These are phyloP conservation scores for Marasmius oreades DNA, from an alignment of 1,284 basidiomycete species.

Conservation along the genomic window DNA sequence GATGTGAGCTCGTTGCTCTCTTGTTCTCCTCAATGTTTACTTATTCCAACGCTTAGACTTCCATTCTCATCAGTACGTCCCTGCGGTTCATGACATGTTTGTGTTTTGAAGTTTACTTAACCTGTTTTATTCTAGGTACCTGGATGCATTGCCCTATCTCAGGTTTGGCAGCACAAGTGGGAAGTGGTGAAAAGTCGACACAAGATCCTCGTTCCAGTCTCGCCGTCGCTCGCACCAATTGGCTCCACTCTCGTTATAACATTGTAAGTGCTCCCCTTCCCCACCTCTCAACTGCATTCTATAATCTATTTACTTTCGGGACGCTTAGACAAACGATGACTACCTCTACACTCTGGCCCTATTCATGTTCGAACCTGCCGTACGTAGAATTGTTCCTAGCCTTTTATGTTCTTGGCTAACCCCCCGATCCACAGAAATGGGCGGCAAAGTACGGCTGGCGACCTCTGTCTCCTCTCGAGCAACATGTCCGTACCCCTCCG, in stretches of 20 bases:
- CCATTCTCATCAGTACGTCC: constrained; percentile 35
- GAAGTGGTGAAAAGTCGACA: not conserved
- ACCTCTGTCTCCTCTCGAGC: constrained; percentile 18
- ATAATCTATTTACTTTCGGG: not conserved
- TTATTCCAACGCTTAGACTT: constrained; percentile 30
- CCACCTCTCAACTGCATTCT: not conserved
- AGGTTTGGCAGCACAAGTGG: constrained; percentile 16
- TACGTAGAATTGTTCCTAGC: constrained; percentile 10
- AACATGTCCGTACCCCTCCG: not conserved
- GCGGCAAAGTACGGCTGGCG: constrained; percentile 21
- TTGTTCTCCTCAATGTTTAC: not conserved
- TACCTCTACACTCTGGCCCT: constrained; percentile 29
- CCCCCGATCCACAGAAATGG: constrained; percentile 17
- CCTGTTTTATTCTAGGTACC: constrained; percentile 24
- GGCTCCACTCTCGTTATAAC: constrained; percentile 41
- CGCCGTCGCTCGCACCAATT: constrained; percentile 43
- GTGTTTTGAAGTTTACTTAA: not conserved
- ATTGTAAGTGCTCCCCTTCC: constrained; percentile 36
- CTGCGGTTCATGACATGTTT: not conserved
- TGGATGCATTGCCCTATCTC: constrained; percentile 35
- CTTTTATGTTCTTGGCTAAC: not conserved
- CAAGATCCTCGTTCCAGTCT: constrained; percentile 37
- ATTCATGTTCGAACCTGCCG: constrained; percentile 27
- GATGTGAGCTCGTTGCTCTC: constrained; percentile 31
- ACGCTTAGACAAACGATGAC: constrained; percentile 27